Conservation (phyloP, 140 eudicot species). For the Anethum foeniculum region DNA sequence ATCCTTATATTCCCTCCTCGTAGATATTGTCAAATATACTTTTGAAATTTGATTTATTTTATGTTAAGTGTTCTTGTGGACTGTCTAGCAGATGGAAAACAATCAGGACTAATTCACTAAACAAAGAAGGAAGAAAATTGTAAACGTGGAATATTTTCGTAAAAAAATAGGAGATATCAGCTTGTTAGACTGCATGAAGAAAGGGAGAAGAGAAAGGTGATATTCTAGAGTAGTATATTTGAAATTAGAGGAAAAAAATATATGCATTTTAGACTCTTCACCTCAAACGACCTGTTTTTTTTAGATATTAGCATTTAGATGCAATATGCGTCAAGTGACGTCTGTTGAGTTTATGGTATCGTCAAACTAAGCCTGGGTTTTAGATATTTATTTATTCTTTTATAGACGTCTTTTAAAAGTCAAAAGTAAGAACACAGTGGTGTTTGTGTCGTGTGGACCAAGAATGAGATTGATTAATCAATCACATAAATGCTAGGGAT, state of each 20-base stretch:
- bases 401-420: not conserved
- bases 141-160: not conserved
- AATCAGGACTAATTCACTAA: not conserved
- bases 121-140: not conserved
- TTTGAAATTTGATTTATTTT: not conserved
- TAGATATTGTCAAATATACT: not conserved
- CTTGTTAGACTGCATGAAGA: not conserved
- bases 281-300: not conserved
- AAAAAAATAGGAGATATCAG: not conserved
- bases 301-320: not conserved
- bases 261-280: not conserved
- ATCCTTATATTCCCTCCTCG: not conserved
- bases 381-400: not conserved
- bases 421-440: not conserved
- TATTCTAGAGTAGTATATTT: not conserved
- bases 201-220: not conserved
- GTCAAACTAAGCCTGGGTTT: not conserved
- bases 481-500: not conserved
- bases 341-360: not conserved
- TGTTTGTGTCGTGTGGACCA: not conserved
- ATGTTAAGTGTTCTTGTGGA: not conserved
- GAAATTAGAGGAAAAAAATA: not conserved
- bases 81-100: not conserved
- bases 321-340: not conserved
- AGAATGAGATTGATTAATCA: not conserved